Conservation (phyloP, 352 stramenopile species). For the Pythium brassicae region DNA sequence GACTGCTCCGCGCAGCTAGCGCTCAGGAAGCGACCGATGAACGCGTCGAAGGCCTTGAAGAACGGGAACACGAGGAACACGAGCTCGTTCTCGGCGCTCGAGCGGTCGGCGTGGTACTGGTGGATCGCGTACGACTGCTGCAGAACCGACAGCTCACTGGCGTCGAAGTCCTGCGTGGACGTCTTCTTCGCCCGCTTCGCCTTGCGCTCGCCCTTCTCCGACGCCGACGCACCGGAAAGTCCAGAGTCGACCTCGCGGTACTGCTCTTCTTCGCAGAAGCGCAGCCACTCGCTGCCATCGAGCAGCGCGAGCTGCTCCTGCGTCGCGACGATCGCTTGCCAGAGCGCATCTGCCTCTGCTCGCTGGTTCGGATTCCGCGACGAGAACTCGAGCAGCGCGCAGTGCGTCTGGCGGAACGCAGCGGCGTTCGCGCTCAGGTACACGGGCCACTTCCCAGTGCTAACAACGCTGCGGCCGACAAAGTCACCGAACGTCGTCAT, state of each 20-base stretch:
- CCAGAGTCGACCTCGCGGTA: conserved; percentile 46
- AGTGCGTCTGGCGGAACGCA: conserved; percentile 29
- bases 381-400: conserved; percentile 13
- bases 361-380: conserved; percentile 10
- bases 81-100: conserved; percentile 67
- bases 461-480: conserved; percentile 9
- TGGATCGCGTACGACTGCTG: conserved; percentile 85
- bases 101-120: conserved; percentile 65
- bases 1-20: background rate
- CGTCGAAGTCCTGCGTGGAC: conserved; percentile 22
- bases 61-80: conserved; percentile 72
- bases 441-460: conserved; percentile 23
- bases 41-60: conserved; percentile 55
- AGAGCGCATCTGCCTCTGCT: conserved; percentile 27
- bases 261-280: conserved; percentile 71
- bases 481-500: conserved; percentile 19
- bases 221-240: conserved; percentile 12
- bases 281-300: conserved; percentile 57
- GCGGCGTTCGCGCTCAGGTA: conserved; percentile 51
- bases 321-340: conserved; percentile 27
- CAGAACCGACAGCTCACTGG: conserved; percentile 54
- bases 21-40: conserved; percentile 24
- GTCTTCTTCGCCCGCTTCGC: conserved; percentile 16
- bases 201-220: conserved; percentile 10
- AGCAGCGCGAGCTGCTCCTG: conserved; percentile 52